A percentile compares a stretch with the other conserved stretches of the same genome.
Evolutionary conservation across 495 filamentous ascomycete species (phyloP).

Genomic region (Aspergillus ostianus): DNA sequence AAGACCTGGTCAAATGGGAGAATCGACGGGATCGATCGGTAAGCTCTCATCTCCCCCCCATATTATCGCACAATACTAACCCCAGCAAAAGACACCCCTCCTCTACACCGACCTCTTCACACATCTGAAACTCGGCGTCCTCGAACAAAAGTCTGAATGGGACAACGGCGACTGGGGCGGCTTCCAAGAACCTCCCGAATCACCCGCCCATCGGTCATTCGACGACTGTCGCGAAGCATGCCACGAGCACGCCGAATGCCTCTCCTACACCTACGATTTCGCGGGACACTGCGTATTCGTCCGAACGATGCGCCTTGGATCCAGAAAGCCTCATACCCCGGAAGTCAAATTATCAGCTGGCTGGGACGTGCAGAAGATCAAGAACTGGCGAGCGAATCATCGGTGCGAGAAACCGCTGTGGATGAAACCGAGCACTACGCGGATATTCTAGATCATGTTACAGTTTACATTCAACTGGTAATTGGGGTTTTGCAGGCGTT

Average conservation of each 20-base stretch:
- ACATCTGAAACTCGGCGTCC: conserved; percentile 20
- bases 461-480: no score
- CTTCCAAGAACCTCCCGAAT: conserved; percentile 24
- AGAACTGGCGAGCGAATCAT: conserved; percentile 19
- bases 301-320: conserved; percentile 27
- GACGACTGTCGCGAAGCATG: conserved; percentile 28
- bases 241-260: conserved; percentile 25
- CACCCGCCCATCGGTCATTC: conserved; percentile 24
- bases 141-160: conserved; percentile 27
- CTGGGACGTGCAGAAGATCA: conserved; percentile 34
- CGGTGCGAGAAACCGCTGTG: conserved; percentile 24
- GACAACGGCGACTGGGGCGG: conserved; percentile 36
- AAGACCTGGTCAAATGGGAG: conserved; percentile 26
- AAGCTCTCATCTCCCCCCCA: conserved; percentile 1
- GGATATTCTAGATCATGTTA: conserved; percentile 30
- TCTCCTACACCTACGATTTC: conserved; percentile 30
- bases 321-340: conserved; percentile 6
- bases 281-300: conserved; percentile 27
- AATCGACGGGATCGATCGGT: conserved; percentile 24
- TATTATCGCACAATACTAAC: neutral
- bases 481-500: neutral
- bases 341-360: conserved; percentile 25
- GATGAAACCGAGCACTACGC: conserved; percentile 32
- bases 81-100: conserved; percentile 17
- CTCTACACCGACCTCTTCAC: conserved; percentile 34